A percentile compares a stretch with the other conserved stretches of the same genome.
Conservation (phyloP, 257 asterid species). For the Scutellaria baicalensis region DNA sequence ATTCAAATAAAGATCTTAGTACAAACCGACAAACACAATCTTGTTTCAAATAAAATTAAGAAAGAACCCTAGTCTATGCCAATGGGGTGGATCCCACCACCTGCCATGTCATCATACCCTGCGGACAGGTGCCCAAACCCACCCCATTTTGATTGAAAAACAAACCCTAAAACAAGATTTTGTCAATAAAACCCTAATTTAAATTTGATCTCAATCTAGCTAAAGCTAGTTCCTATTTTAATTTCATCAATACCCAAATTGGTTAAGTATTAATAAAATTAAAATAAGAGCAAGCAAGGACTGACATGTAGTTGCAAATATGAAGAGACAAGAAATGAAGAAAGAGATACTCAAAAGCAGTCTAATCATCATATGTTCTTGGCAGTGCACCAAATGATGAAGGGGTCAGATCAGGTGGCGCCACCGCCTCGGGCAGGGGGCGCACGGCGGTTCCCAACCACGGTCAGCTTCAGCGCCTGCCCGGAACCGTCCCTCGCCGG, state of each 20-base stretch:
- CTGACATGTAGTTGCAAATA: no score
- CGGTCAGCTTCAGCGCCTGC: conserved; percentile 14
- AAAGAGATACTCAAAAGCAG: not conserved
- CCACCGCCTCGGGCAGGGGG: not conserved
- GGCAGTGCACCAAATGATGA: conserved; percentile 12
- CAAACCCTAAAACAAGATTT: not conserved
- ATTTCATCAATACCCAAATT: no score
- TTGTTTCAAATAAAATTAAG: no score
- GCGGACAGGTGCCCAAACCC: conserved; percentile 43
- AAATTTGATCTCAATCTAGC: no score
- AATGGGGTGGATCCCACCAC: conserved; percentile 40
- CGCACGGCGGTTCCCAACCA: conserved; percentile 24
- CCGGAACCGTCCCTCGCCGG: conserved; percentile 58
- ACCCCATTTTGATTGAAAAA: conserved; percentile 8
- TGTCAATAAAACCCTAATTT: no score
- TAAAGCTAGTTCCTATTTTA: no score
- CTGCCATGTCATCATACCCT: not conserved
- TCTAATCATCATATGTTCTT: not conserved
- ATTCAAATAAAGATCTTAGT: no score
- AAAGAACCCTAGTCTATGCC: not conserved
- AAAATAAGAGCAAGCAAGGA: no score
- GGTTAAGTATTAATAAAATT: no score
- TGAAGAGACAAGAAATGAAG: no score
- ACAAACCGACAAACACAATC: no score
- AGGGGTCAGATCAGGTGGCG: no score